These are phyloP conservation scores for Metschnikowia gelsemii DNA, from an alignment of 805 yeast genomes.

Conservation along the genomic window DNA sequence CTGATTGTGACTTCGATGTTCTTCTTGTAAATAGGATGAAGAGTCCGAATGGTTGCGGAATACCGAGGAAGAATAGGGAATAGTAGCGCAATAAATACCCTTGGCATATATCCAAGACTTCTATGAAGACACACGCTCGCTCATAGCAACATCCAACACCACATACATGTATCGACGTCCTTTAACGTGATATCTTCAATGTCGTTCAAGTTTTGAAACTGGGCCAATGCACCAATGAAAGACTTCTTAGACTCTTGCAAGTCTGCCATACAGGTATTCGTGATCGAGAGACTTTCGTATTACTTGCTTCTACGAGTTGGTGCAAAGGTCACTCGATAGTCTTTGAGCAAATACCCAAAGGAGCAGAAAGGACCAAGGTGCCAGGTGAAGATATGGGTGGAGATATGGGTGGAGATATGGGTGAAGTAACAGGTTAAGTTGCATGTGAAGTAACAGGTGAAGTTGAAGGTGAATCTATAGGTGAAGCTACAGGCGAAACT, in stretches of 20 bases:
- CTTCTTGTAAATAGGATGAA: conserved; percentile 56
- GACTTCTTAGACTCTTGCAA: conserved; percentile 83
- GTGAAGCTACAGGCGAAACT: too few species aligned
- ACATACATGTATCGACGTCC: conserved; percentile 79
- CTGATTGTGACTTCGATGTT: conserved; percentile 60
- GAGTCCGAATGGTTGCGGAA: conserved; percentile 44
- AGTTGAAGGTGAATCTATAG: too few species aligned
- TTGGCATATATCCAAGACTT: conserved; percentile 85
- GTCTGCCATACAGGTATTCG: conserved; percentile 80
- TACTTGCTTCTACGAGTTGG: conserved; percentile 71
- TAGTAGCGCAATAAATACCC: conserved; percentile 77
- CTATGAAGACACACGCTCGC: conserved; percentile 73
- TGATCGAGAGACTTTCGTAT: conserved; percentile 66
- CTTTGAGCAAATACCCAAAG: too few species aligned
- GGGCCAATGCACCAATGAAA: conserved; percentile 85
- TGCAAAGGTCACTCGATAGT: too few species aligned
- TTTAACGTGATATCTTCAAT: conserved; percentile 74
- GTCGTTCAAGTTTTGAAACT: conserved; percentile 78
- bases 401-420: too few species aligned
- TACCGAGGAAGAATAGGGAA: conserved; percentile 85
- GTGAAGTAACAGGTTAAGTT: too few species aligned
- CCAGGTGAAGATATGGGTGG: too few species aligned
- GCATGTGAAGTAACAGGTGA: too few species aligned
- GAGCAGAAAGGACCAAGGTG: too few species aligned
- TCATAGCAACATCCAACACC: conserved; percentile 70